Evolutionary conservation across 306 rosid species (phyloP).

Genomic region (Gleditsia sinensis): DNA sequence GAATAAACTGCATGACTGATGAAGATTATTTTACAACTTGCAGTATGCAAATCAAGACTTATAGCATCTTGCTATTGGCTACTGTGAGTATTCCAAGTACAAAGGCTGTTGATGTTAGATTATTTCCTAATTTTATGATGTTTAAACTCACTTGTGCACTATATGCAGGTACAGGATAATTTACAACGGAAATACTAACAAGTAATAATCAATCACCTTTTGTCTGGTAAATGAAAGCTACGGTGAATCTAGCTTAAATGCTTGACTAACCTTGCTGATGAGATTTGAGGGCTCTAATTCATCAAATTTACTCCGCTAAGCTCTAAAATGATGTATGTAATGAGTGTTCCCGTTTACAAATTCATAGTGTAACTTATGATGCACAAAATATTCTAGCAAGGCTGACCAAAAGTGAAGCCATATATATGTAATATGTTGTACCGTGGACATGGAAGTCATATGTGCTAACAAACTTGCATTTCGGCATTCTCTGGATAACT

Average conservation of each 20-base stretch:
- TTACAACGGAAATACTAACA: constrained; percentile 11
- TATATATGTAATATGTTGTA: constrained; percentile 30
- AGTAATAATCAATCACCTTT: not conserved
- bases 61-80: not conserved
- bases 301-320: constrained; percentile 22
- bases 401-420: constrained; percentile 1
- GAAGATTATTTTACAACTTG: not conserved
- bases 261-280: not conserved
- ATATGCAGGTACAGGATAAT: constrained; percentile 22
- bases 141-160: not conserved
- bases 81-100: not conserved
- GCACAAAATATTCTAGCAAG: constrained; percentile 24
- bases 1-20: constrained; percentile 12
- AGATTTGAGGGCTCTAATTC: constrained; percentile 13
- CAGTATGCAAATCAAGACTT: constrained; percentile 21
- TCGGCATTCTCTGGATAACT: too few species aligned
- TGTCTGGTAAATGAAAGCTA: constrained; percentile 11
- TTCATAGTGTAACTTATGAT: constrained; percentile 34
- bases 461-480: too few species aligned
- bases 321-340: constrained; percentile 7
- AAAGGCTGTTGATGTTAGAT: too few species aligned
- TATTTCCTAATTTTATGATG: not conserved
- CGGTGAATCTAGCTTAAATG: not conserved
- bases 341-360: constrained; percentile 15
- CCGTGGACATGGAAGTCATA: not conserved